Evolutionary conservation across 2,329 filamentous ascomycete species (phyloP), one percentile per base, ranked within the genome.

Genomic region (Zymoseptoria brevis): DNA sequence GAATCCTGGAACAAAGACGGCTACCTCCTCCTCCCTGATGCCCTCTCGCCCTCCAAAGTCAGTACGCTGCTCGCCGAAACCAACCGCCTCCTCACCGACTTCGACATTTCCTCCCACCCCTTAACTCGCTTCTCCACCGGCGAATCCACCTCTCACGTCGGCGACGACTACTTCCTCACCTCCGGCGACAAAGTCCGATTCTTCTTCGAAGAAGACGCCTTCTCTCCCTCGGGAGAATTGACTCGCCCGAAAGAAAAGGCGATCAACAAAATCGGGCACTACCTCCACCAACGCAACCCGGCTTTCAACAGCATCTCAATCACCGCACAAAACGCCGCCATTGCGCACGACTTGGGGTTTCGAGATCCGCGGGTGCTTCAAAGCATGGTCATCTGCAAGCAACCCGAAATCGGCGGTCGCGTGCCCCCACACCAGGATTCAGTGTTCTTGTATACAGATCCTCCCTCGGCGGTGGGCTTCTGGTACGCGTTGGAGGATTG

Each of bases 371-470:
- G 87, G 19, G 81, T 87, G 4, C 79, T 99, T 56, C 94, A 99
- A 79, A 94, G 88, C 73, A 99, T 99, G 94, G 82, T 97, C 26
- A 97, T 99, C 68, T 96, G 91, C 83, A 99, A 99, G 75, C 93
- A 96, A 76, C 92, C 94, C 21, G 90, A 95, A 75, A 96, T 97
- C 56, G 94, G 94, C 26, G 93, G 89, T 21, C 88, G 89, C 1
- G 94, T 97, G 50, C 90, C 88, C 0, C 85, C 90, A 21, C 94
- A 99, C 73, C 92, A 96, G 76, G 93, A 97, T 75, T 90, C 84
- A 64, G 92, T 90, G 0, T 99, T 97, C 67, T 68, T 99, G 62
- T 97, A 96, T 73, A 97, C 94, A 1, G 79, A 91, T 65, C 88
- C 90, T 45, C 93, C 93, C 0, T 89, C 84, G 48, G 94, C 94